These are phyloP conservation scores for Massariosphaeria phaeospora DNA, from an alignment of 495 filamentous ascomycete species.

Conservation along the genomic window DNA sequence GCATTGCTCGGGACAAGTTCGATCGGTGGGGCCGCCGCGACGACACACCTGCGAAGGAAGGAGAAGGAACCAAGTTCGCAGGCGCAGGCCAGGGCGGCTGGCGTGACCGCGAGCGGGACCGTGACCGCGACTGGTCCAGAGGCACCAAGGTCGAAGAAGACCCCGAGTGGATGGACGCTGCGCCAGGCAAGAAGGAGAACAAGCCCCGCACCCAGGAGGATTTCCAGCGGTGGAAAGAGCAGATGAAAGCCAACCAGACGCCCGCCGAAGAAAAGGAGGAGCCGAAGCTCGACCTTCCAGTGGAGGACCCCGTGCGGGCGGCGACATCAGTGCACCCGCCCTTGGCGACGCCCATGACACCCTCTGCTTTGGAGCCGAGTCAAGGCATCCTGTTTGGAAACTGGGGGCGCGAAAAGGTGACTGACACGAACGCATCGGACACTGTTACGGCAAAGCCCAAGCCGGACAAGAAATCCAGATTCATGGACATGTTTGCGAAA, in stretches of 20 bases:
- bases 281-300: conserved; percentile 1
- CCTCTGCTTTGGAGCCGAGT: conserved; percentile 58
- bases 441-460: conserved; percentile 46
- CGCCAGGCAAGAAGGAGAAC: conserved; percentile 39
- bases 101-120: conserved; percentile 51
- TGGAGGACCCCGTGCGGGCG: not conserved
- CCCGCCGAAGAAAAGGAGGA: conserved; percentile 49
- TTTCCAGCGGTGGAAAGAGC: conserved; percentile 92
- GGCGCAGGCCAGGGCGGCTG: conserved; percentile 29
- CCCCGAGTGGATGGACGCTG: conserved; percentile 50
- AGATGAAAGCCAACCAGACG: conserved; percentile 65
- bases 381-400: conserved; percentile 79
- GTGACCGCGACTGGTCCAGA: conserved; percentile 42
- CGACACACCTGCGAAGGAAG: conserved; percentile 24
- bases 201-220: conserved; percentile 78
- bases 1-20: conserved; percentile 19
- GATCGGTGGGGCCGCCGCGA: conserved; percentile 44
- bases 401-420: conserved; percentile 39
- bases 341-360: conserved; percentile 32
- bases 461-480: conserved; percentile 57
- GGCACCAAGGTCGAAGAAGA: conserved; percentile 50
- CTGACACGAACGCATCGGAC: conserved; percentile 35
- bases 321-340: not conserved
- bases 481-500: conserved; percentile 70
- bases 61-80: conserved; percentile 23